Evolutionary conservation across 2,329 filamentous ascomycete genomes (phyloP).

Genomic region (Aspergillus viridinutans): DNA sequence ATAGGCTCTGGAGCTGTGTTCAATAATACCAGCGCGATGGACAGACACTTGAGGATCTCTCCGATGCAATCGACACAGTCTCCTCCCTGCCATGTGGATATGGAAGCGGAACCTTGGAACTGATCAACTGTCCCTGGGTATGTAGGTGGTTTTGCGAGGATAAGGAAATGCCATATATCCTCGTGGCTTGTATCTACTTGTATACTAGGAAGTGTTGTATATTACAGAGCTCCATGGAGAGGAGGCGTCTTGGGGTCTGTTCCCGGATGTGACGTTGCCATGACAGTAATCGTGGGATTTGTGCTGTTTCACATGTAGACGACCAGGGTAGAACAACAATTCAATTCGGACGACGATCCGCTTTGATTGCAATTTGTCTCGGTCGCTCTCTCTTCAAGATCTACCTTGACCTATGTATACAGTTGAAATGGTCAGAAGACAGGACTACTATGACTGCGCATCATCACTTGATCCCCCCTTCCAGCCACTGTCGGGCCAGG

Average conservation of each 20-base stretch:
- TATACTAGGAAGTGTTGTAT: background rate
- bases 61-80: background rate
- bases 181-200: background rate
- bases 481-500: background rate
- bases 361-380: background rate
- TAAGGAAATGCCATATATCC: background rate
- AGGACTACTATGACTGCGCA: background rate
- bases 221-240: background rate
- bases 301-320: background rate
- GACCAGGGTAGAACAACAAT: background rate
- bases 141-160: background rate
- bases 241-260: background rate
- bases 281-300: background rate
- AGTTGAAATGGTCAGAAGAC: background rate
- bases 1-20: slow-evolving; percentile 19
- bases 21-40: slow-evolving; percentile 48
- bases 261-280: background rate
- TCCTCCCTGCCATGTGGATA: background rate
- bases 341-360: background rate
- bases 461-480: background rate
- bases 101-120: background rate
- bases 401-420: background rate
- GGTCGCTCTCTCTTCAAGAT: background rate
- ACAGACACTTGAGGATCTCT: slow-evolving; percentile 54
- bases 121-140: background rate